Evolutionary conservation across 164 flowering plant species (phyloP).

Genomic region (Aristolochia californica): DNA sequence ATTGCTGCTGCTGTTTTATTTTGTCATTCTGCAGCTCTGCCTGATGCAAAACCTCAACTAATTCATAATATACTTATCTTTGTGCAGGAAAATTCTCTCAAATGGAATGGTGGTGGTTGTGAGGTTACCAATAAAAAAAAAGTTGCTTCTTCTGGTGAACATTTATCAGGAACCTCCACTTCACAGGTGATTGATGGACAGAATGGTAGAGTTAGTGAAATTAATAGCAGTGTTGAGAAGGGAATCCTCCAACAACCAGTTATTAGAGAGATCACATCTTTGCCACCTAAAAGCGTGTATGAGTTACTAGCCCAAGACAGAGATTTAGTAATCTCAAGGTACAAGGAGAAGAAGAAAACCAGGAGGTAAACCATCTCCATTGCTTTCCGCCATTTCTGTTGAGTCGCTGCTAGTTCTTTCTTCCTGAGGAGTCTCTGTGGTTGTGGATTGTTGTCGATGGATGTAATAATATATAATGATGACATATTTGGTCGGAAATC

Average conservation of each 20-base stretch:
- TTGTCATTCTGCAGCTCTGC: no score
- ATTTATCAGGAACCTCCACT: constrained; percentile 9
- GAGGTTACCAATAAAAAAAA: constrained; percentile 25
- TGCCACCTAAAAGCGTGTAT: constrained; percentile 4
- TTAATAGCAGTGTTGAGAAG: constrained; percentile 7
- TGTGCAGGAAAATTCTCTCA: constrained; percentile 28
- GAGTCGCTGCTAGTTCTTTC: no score
- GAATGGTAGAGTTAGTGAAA: constrained; percentile 24
- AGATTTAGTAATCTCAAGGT: constrained; percentile 61
- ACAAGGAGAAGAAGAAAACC: constrained; percentile 79
- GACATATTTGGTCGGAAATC: no score
- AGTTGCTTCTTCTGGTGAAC: constrained; percentile 12
- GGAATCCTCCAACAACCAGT: constrained; percentile 13
- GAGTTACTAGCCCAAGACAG: constrained; percentile 46
- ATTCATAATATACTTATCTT: neutral
- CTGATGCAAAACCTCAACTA: neutral
- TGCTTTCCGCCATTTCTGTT: no score
- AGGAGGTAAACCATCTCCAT: constrained; percentile 57
- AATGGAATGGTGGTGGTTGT: constrained; percentile 20
- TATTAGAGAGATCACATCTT: constrained; percentile 3
- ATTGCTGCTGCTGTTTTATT: no score
- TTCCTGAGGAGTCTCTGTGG: no score
- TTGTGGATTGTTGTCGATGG: neutral
- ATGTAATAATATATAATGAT: no score
- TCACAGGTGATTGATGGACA: constrained; percentile 19